These are phyloP conservation scores for Selaginella moellendorffii DNA, from an alignment of 75 land plant genomes.

Conservation along the genomic window DNA sequence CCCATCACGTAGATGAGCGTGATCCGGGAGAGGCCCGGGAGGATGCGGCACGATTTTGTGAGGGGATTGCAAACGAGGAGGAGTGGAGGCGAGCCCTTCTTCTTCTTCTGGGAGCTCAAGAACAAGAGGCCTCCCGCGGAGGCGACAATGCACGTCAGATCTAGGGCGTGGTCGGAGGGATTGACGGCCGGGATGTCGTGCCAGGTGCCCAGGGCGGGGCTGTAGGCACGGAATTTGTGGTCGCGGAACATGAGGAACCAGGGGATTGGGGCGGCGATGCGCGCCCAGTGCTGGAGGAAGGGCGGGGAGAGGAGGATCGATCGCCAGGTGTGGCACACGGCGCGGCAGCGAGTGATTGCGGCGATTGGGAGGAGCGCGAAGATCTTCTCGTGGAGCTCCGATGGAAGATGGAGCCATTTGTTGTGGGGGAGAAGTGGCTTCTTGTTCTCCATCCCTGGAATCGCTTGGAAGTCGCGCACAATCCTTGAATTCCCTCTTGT, in stretches of 20 bases:
- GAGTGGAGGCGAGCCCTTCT: neutral
- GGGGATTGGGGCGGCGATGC: neutral
- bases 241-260: neutral
- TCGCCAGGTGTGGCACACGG: neutral
- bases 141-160: slow-evolving; percentile 1
- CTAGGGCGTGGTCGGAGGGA: neutral
- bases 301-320: neutral
- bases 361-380: neutral
- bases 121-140: neutral
- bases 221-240: neutral
- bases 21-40: neutral
- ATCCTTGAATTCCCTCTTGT: too few relatives aligned
- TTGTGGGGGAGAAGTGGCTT: neutral
- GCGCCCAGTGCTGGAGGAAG: neutral
- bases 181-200: neutral
- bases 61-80: neutral
- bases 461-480: too few relatives aligned
- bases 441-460: too few relatives aligned
- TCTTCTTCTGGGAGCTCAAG: neutral
- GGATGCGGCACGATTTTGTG: neutral
- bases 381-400: neutral
- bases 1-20: slow-evolving; percentile 7
- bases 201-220: neutral
- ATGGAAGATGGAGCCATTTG: neutral
- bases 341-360: neutral